phyloP scores from a whole-genome alignment of 108 stramenopile genomes.

The Discostella stelligeroides region DNA sequence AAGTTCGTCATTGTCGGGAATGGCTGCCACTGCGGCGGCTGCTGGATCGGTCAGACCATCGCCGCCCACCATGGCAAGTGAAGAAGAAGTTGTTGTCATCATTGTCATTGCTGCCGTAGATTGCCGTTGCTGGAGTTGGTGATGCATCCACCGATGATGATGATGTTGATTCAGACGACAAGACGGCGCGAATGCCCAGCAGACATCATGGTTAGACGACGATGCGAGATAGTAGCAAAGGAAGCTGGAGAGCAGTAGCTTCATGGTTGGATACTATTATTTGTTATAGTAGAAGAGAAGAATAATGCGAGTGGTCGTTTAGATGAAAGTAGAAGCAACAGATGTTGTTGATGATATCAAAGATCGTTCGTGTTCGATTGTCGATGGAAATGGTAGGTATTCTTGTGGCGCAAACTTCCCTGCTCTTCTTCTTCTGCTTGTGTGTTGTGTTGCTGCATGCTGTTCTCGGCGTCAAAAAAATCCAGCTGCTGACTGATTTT shows the following conservation, averaged over 20 bases:
- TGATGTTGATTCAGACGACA: not conserved
- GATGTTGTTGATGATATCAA: no score
- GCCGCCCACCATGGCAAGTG: not conserved
- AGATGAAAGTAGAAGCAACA: no score
- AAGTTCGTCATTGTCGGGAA: not conserved
- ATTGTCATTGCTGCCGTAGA: not conserved
- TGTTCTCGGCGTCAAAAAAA: no score
- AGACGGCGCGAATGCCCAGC: not conserved
- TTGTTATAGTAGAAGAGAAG: no score
- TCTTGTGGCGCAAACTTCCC: no score
- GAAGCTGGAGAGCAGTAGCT: not conserved
- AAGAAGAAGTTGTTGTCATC: no score
- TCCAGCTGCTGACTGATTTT: no score
- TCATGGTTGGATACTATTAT: not conserved
- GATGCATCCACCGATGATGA: not conserved
- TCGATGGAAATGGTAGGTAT: no score
- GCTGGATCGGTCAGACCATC: not conserved
- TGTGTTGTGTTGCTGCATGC: no score
- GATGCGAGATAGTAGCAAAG: conserved; percentile 1
- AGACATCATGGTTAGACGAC: not conserved
- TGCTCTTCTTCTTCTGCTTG: no score
- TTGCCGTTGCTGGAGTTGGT: not conserved
- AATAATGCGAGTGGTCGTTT: no score
- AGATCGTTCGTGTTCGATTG: no score
- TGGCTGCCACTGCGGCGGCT: not conserved